Conservation (phyloP, 192 early-diverging fungal species). For the Haplosporangium gracile region DNA sequence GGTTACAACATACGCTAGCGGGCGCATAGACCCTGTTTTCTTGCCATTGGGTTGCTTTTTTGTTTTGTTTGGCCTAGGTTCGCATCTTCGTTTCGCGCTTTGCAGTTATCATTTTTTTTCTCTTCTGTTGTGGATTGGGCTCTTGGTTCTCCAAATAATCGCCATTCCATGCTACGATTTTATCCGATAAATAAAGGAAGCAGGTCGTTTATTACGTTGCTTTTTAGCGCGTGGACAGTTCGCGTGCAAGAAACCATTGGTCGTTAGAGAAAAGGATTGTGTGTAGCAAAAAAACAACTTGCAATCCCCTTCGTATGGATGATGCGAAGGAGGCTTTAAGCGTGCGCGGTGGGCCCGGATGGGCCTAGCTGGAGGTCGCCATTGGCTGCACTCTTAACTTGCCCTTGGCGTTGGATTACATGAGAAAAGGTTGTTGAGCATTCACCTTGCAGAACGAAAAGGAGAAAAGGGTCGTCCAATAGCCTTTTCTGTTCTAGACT, state of each 20-base stretch:
- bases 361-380: background rate
- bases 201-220: background rate
- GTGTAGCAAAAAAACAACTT: background rate
- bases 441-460: background rate
- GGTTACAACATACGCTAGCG: background rate
- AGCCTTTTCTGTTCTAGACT: constrained; percentile 8
- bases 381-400: background rate
- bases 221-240: background rate
- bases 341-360: background rate
- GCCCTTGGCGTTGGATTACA: background rate
- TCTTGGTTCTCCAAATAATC: constrained; percentile 5
- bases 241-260: background rate
- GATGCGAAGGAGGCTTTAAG: background rate
- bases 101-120: too few species aligned
- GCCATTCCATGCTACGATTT: background rate
- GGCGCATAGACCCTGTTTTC: background rate
- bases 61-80: background rate
- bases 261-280: background rate
- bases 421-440: background rate
- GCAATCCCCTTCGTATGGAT: background rate
- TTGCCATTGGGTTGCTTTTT: background rate
- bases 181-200: background rate
- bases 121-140: background rate
- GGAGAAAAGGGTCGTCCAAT: background rate
- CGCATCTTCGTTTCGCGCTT: background rate